Base-by-base conservation (phyloP, 257 asterid species). In the Nyctanthes arbortristis region DNA sequence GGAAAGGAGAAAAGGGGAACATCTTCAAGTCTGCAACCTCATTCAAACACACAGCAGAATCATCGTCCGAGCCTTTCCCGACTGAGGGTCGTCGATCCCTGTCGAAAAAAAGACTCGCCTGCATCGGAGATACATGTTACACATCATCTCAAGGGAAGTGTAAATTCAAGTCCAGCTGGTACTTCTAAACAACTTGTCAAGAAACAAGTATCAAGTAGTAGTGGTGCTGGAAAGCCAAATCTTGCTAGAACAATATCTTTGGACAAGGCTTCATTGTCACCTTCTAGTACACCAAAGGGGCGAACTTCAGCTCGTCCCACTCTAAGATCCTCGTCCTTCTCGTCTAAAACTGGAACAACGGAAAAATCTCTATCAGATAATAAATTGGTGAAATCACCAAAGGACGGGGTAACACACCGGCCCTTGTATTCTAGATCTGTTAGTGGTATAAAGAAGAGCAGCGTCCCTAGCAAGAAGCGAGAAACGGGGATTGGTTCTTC, bases 1-100 rank as follows among this genome's bases (percentile, higher is more conserved):
- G 85, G 71, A 16, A 87, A 75, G 76, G 89, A 82, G 68, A 85
- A 77, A 79, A 81, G 63, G 72, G 81, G 75, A 31, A 65, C 61
- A 73, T 75, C 91, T 68, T 69, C 80, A 18, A 10, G 30, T 22
- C 68, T 10, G 63, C 57, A 22, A 20, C 66, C 18, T 52, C 70
- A 13, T 40, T 28, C 12, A 56, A 31, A 31, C 29, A 54, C 75
- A 24, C 77, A 62, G 18, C 67, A 47, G 7, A 79, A 55, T 68
- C 68, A 72, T 66, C 69, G 72, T 60, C 73, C 81, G 5, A 78
- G 56, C 76, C 66, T 72, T 11, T 63, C 85, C 5, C 77, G 67
- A 64, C 30, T 72, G 63, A 40, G 13, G 45, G 72, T n/a, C n/a
- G n/a, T n/a, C n/a, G n/a, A 83, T 5, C 54, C 77, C n/a, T 47